Evolutionary conservation across 108 stramenopile species (phyloP), one percentile per base, ranked within the genome.

Genomic region (Nitzschia palea): DNA sequence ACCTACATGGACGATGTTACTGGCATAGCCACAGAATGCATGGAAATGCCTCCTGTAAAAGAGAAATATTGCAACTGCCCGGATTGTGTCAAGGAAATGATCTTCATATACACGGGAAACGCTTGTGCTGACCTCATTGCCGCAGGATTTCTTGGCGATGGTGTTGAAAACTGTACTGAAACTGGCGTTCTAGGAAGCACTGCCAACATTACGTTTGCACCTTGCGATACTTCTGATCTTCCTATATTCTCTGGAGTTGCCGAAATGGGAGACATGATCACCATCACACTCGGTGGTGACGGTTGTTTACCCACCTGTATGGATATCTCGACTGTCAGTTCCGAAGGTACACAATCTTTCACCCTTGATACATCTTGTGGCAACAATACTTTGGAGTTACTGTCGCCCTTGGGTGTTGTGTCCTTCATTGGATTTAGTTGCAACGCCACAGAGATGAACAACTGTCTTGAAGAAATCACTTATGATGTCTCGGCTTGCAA

Each of bases 401-500:
- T n/a, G 12, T 31, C 35, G 33, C 44, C 58, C 37, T 71, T 55
- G 42, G 70, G 62, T 28, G 31, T 62, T 1, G 33, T 71, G 15
- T 37, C 54, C 32, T 71, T 57, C 36, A 6, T 54, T 18, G 70
- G 70, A 71, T 71, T 54, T 32, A 71, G 53, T 30, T 71, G 70
- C 44, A 31, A 48, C 2, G 57, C 32, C 15, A 51, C 18, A 29
- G 70, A 71, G 17, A 28, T 52, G 15, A 57, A 71, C 53, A 71
- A 71, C 52, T 73, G 72, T 33, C 12, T 58, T 34, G 47, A 40
- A 40, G 64, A 58, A 25, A 56, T 65, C n/a, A 28, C 6, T 34
- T 73, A 73, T n/a, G 64, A 32, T 23, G 33, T 73, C 20, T 32
- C 65, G 28, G 64, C 56, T 26, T 65, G 72, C 64, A 73, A 73